Conservation (phyloP, 106 monocot species). For the Allium cepa region DNA sequence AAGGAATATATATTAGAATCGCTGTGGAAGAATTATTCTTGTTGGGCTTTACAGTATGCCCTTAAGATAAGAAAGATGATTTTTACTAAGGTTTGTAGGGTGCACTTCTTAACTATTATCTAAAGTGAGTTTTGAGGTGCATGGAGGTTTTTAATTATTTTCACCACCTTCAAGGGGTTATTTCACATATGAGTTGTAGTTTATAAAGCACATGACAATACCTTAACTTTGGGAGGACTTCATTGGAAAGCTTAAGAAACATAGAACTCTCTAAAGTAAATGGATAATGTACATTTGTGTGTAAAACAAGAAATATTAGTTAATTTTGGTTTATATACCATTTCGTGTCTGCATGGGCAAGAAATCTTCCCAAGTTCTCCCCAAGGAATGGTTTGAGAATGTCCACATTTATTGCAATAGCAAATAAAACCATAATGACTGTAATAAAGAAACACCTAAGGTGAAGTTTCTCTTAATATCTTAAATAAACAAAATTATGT, state of each 20-base stretch:
- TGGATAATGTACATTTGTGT: not conserved
- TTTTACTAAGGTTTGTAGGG: too few species aligned
- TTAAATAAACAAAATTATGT: not conserved
- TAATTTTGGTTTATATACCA: constrained; percentile 23
- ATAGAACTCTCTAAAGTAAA: not conserved
- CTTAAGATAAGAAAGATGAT: too few species aligned
- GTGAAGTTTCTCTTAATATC: too few species aligned
- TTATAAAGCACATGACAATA: not conserved
- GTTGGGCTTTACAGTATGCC: too few species aligned
- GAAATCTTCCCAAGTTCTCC: constrained; percentile 65
- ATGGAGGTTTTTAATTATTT: too few species aligned
- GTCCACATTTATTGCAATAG: constrained; percentile 82
- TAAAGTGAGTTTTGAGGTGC: too few species aligned
- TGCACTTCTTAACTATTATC: too few species aligned
- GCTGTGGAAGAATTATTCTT: too few species aligned
- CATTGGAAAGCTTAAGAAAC: not conserved
- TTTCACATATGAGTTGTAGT: too few species aligned
- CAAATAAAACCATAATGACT: constrained; percentile 87
- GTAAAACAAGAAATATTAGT: not conserved
- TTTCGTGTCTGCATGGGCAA: constrained; percentile 54
- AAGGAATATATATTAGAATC: too few species aligned
- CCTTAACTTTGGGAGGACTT: not conserved
- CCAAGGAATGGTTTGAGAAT: constrained; percentile 70
- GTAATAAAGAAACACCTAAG: constrained; percentile 2
- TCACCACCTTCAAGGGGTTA: too few species aligned